Evolutionary conservation across 1,284 basidiomycete species (phyloP).

Genomic region (Peniophora sp.): DNA sequence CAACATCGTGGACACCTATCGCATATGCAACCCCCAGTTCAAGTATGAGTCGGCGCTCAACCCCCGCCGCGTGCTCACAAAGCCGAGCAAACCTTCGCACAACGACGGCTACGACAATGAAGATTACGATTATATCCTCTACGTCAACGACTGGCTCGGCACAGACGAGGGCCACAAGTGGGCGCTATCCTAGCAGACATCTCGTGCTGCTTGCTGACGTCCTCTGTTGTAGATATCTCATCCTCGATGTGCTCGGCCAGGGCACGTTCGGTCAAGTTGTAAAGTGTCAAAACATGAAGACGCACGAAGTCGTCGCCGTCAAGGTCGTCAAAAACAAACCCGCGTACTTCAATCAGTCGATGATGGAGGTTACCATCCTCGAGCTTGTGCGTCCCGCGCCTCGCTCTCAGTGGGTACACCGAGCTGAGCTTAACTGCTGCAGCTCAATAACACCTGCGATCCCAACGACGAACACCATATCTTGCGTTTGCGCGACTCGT

Average conservation of each 20-base stretch:
- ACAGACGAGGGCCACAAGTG: conserved; percentile 88
- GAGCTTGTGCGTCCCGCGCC: conserved; percentile 70
- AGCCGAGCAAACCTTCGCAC: conserved; percentile 88
- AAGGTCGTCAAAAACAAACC: conserved; percentile 99
- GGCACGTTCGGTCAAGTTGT: conserved; percentile 99
- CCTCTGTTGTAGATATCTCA: conserved; percentile 71
- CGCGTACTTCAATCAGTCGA: conserved; percentile 98
- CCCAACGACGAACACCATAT: conserved; percentile 96
- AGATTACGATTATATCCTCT: conserved; percentile 95
- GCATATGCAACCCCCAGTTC: conserved; percentile 88
- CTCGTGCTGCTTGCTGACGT: conserved; percentile 3
- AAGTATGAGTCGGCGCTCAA: conserved; percentile 90
- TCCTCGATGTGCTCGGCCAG: conserved; percentile 96
- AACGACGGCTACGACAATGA: conserved; percentile 97
- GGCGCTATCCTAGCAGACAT: conserved; percentile 22
- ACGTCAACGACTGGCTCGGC: conserved; percentile 93
- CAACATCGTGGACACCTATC: conserved; percentile 82
- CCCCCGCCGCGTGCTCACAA: conserved; percentile 89
- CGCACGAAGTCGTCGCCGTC: conserved; percentile 96
- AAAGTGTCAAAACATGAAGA: conserved; percentile 99
- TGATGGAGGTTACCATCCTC: conserved; percentile 99
- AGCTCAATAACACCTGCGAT: conserved; percentile 92
- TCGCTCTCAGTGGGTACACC: not conserved
- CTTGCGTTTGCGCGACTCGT: conserved; percentile 89
- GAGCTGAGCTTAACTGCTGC: conserved; percentile 5